Conservation (phyloP, 495 filamentous ascomycete genomes). For the Lophium mytilinum region DNA sequence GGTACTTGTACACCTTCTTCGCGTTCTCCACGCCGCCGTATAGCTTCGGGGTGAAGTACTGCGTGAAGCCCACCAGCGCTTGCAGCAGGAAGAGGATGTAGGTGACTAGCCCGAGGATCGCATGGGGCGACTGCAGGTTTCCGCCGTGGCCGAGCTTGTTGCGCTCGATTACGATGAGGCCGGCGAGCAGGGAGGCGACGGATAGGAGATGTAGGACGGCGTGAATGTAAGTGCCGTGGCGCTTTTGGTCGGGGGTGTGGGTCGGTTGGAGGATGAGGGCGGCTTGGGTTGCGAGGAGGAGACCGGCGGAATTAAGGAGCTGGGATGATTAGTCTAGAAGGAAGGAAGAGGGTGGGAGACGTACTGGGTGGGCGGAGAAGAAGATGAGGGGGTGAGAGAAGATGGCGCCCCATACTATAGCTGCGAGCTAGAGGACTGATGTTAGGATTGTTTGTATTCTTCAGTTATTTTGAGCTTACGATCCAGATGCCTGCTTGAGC, state of each 20-base stretch:
- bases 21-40: conserved; percentile 74
- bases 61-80: conserved; percentile 67
- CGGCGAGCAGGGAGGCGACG: conserved; percentile 52
- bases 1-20: conserved; percentile 81
- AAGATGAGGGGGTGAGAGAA: conserved; percentile 58
- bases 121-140: conserved; percentile 74
- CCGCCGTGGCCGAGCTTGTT: conserved; percentile 60
- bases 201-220: conserved; percentile 56
- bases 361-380: conserved; percentile 76
- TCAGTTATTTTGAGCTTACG: conserved; percentile 36
- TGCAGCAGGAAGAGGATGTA: conserved; percentile 64
- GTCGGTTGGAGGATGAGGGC: conserved; percentile 87
- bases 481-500: conserved; percentile 62
- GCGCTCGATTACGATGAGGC: conserved; percentile 68
- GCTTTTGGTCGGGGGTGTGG: conserved; percentile 63
- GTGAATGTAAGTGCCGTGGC: conserved; percentile 61
- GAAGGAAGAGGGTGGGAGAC: conserved; percentile 11
- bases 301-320: conserved; percentile 67
- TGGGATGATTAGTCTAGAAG: conserved; percentile 21
- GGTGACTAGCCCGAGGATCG: conserved; percentile 70
- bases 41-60: conserved; percentile 61
- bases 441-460: background rate
- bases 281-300: conserved; percentile 67
- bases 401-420: conserved; percentile 65
- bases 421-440: conserved; percentile 47